Conservation (phyloP, 768 basidiomycete species). For the Rhodosporidiobolus odoratus region DNA sequence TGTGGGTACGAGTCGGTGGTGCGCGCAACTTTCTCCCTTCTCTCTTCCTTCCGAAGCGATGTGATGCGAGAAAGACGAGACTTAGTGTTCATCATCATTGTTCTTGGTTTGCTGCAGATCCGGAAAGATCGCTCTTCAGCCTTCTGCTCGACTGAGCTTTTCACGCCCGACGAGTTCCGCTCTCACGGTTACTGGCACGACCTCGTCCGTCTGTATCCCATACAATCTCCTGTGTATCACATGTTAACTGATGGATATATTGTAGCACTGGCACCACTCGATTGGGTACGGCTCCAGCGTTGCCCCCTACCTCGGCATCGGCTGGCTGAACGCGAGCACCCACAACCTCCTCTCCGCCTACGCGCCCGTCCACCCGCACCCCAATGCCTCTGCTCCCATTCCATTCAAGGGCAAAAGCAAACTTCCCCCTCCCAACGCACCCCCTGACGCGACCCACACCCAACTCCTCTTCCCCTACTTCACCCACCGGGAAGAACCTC, state of each 20-base stretch:
- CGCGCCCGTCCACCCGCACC: constrained; percentile 13
- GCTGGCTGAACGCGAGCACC: constrained; percentile 46
- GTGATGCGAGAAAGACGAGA: not conserved
- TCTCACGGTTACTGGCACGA: constrained; percentile 29
- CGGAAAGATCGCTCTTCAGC: not conserved
- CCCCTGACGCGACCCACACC: constrained; percentile 49
- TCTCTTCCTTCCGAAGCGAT: not conserved
- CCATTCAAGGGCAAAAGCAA: not conserved
- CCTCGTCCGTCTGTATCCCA: not conserved
- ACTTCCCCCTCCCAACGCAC: constrained; percentile 45
- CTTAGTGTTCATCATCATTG: not conserved
- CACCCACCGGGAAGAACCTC: constrained; percentile 50
- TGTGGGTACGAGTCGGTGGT: constrained; percentile 34
- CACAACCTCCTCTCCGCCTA: constrained; percentile 31
- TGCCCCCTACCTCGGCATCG: constrained; percentile 47
- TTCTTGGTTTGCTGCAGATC: constrained; percentile 3
- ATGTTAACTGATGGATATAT: too few species aligned
- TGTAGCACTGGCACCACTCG: constrained; percentile 46
- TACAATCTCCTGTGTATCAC: too few species aligned
- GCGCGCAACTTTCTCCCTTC: not conserved
- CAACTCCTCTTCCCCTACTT: constrained; percentile 49
- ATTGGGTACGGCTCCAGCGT: constrained; percentile 47
- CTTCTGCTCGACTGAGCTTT: constrained; percentile 33
- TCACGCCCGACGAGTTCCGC: constrained; percentile 26
- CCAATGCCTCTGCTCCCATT: not conserved